These are phyloP conservation scores for Cercospora zeae-maydis DNA, from an alignment of 2,329 filamentous ascomycete species.

Conservation along the genomic window DNA sequence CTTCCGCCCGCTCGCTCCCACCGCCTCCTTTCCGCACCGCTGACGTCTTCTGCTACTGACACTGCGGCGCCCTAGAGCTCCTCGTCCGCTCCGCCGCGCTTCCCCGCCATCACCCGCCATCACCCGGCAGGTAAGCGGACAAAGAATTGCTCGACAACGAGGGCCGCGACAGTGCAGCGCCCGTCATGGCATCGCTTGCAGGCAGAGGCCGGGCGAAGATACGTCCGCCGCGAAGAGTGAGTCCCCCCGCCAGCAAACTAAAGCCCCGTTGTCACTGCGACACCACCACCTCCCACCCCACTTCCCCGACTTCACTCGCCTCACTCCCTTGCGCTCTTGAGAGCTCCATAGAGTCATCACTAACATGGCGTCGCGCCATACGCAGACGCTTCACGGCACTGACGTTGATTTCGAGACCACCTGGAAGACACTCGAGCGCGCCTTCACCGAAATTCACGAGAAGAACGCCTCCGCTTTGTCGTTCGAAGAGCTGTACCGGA, in stretches of 20 bases:
- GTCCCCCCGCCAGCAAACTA: constrained; percentile 36
- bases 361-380: neutral
- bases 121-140: constrained; percentile 1
- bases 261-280: neutral
- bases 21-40: neutral
- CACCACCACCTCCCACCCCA: constrained; percentile 26
- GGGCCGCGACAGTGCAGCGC: neutral
- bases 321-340: neutral
- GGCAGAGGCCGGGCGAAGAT: constrained; percentile 60
- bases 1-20: neutral
- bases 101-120: neutral
- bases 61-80: neutral
- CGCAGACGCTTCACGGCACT: constrained; percentile 58
- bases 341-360: neutral
- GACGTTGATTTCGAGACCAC: constrained; percentile 77
- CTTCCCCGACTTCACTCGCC: constrained; percentile 43
- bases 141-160: neutral
- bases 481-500: constrained; percentile 92
- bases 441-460: constrained; percentile 82
- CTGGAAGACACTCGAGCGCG: constrained; percentile 73
- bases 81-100: neutral
- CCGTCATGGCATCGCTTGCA: constrained; percentile 44
- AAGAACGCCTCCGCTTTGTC: constrained; percentile 87
- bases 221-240: constrained; percentile 63
- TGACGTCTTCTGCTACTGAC: neutral